A percentile compares a stretch with the other conserved stretches of the same genome.
Conservation (phyloP, 306 rosid genomes). For the Mimosa pudica region DNA sequence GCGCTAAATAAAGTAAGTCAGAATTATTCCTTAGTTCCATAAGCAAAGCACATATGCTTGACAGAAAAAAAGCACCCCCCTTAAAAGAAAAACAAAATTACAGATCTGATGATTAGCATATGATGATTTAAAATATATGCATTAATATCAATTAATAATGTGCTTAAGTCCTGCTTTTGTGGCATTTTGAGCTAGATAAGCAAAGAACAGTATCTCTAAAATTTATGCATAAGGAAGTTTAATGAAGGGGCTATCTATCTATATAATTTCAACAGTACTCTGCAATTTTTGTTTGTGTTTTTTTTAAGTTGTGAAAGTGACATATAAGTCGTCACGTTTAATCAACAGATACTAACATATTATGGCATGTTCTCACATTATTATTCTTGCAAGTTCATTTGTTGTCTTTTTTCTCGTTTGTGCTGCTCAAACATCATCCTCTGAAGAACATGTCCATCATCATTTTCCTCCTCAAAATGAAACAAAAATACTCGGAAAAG, state of each 20-base stretch:
- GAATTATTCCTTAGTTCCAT: slow-evolving; percentile 35
- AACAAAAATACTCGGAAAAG: slow-evolving; percentile 17
- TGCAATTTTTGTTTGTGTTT: neutral
- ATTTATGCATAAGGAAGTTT: neutral
- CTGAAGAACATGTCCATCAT: slow-evolving; percentile 15
- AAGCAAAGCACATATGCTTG: slow-evolving; percentile 59
- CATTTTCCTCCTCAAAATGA: slow-evolving; percentile 10
- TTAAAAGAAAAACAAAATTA: neutral
- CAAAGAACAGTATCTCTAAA: slow-evolving; percentile 11
- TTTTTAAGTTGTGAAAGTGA: slow-evolving; percentile 16
- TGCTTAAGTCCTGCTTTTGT: slow-evolving; percentile 4
- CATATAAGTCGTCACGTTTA: slow-evolving; percentile 2
- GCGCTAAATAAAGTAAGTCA: slow-evolving; percentile 17
- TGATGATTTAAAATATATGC: neutral
- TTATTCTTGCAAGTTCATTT: slow-evolving; percentile 28
- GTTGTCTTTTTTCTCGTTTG: slow-evolving; percentile 15
- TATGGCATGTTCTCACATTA: slow-evolving; percentile 30
- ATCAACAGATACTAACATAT: neutral
- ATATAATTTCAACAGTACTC: neutral
- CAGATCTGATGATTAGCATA: neutral
- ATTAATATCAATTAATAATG: neutral
- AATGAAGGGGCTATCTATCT: neutral
- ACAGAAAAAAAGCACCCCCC: neutral
- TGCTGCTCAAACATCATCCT: slow-evolving; percentile 33
- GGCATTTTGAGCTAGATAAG: slow-evolving; percentile 20